These are phyloP conservation scores for Corchorus olitorius DNA, from an alignment of 345 rosid genomes.

Conservation along the genomic window DNA sequence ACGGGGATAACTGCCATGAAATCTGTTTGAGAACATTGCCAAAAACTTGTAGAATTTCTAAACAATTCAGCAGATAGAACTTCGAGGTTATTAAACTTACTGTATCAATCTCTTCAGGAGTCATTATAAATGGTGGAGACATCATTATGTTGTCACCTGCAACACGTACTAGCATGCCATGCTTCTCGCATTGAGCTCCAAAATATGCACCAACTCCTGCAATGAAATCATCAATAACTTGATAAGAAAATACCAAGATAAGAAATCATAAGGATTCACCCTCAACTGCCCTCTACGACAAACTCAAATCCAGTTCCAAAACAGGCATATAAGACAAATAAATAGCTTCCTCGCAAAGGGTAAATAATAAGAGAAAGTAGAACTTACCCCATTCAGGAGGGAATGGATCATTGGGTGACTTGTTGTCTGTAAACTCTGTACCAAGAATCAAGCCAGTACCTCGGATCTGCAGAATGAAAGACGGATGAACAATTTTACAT, in stretches of 20 bases:
- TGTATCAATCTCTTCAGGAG: slow-evolving; percentile 76
- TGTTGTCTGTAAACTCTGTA: slow-evolving; percentile 84
- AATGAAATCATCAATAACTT: slow-evolving; percentile 5
- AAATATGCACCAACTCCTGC: slow-evolving; percentile 88
- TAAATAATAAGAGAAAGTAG: slow-evolving; percentile 1
- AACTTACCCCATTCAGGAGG: slow-evolving; percentile 95
- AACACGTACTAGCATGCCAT: slow-evolving; percentile 84
- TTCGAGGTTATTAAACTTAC: slow-evolving; percentile 30
- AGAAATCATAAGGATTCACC: neutral
- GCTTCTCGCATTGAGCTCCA: slow-evolving; percentile 82
- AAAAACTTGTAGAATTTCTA: neutral
- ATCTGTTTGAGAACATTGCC: neutral
- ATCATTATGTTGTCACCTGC: slow-evolving; percentile 89
- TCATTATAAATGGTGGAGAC: slow-evolving; percentile 82
- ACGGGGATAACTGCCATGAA: neutral
- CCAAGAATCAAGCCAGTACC: slow-evolving; percentile 93
- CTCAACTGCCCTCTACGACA: neutral
- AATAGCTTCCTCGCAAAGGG: neutral
- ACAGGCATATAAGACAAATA: neutral
- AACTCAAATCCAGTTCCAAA: neutral
- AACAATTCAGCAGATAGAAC: neutral
- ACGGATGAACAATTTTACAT: slow-evolving; percentile 10
- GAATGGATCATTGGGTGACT: slow-evolving; percentile 86
- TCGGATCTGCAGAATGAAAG: slow-evolving; percentile 59
- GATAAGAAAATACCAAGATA: neutral